Evolutionary conservation across 306 rosid genomes (phyloP).

Genomic region (Prunus fruticosa): DNA sequence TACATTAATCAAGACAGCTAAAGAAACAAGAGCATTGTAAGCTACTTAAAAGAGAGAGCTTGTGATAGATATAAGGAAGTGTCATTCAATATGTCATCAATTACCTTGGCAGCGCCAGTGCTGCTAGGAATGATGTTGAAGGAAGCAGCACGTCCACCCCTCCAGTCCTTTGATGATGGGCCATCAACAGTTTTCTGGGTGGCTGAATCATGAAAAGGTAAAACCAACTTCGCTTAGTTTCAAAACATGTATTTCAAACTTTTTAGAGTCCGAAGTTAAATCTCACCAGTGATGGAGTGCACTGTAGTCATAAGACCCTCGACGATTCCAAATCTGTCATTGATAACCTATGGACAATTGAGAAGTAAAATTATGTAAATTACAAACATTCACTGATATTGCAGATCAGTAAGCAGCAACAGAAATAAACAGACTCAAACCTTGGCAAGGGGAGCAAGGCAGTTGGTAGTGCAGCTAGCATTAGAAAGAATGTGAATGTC

Average conservation of each 20-base stretch:
- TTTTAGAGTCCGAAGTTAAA: too few species aligned
- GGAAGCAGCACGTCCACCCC: constrained; percentile 99
- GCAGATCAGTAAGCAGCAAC: too few species aligned
- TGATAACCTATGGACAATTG: constrained; percentile 54
- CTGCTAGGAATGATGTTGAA: constrained; percentile 98
- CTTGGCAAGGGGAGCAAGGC: constrained; percentile 98
- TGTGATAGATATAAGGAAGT: not conserved
- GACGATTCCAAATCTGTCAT: constrained; percentile 84
- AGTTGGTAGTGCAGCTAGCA: constrained; percentile 98
- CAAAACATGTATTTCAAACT: not conserved
- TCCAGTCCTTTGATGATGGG: constrained; percentile 98
- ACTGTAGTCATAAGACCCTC: constrained; percentile 99
- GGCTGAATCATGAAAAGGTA: constrained; percentile 46
- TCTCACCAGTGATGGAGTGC: constrained; percentile 83
- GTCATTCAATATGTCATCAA: too few species aligned
- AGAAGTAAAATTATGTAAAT: not conserved
- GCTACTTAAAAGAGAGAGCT: too few species aligned
- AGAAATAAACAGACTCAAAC: constrained; percentile 21
- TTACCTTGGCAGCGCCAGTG: constrained; percentile 99
- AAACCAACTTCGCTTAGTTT: not conserved
- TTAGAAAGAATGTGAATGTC: constrained; percentile 79
- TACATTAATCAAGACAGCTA: not conserved
- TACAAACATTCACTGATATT: not conserved
- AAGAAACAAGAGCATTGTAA: not conserved
- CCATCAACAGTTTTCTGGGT: constrained; percentile 99